These are phyloP conservation scores for Claviceps citrina DNA, from an alignment of 2,329 filamentous ascomycete species.

Conservation along the genomic window DNA sequence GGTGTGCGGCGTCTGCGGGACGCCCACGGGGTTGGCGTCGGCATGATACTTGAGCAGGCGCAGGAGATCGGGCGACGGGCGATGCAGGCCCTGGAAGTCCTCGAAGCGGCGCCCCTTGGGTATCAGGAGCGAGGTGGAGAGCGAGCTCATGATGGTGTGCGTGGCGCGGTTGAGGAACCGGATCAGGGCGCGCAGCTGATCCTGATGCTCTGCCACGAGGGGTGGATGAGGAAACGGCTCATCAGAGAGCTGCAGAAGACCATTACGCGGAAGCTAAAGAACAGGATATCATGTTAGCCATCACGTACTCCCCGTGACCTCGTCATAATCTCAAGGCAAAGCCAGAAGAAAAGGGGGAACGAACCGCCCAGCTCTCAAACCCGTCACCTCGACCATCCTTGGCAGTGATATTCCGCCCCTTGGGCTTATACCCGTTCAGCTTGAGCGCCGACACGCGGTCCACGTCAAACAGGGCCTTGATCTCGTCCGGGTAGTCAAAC, in stretches of 20 bases:
- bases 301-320: too few relatives aligned
- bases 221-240: neutral
- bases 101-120: neutral
- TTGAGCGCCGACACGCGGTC: neutral
- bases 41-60: conserved; percentile 1
- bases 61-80: neutral
- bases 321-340: too few relatives aligned
- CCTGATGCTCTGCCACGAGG: neutral
- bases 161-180: neutral
- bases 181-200: neutral
- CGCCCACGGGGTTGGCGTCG: neutral
- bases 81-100: neutral
- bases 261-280: neutral
- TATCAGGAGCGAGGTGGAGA: neutral
- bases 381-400: neutral
- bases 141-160: neutral
- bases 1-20: conserved; percentile 1
- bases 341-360: neutral
- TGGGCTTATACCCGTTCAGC: neutral
- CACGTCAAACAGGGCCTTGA: neutral
- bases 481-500: neutral
- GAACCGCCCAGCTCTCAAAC: neutral
- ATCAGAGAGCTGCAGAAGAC: neutral
- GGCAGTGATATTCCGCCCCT: neutral
- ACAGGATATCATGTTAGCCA: neutral